phyloP scores from a whole-genome alignment of 2,329 filamentous ascomycete species.

The Fusarium neocosmosporiellum region DNA sequence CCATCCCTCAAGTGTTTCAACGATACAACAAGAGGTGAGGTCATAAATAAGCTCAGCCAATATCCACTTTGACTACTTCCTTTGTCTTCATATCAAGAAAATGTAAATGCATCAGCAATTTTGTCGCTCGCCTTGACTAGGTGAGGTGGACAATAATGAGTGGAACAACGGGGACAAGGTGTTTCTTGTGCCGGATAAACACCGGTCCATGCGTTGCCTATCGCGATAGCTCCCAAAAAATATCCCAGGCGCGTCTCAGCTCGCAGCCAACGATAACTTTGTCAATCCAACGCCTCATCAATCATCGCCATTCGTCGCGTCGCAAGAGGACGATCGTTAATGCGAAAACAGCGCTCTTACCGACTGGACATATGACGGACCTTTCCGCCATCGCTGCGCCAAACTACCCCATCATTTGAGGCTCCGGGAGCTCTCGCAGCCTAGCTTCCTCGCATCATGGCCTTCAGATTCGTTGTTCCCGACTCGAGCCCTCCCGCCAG shows the following conservation, averaged over 20 bases:
- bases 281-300: conserved; percentile 26
- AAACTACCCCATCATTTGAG: conserved; percentile 17
- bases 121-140: neutral
- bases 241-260: conserved; percentile 39
- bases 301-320: conserved; percentile 25
- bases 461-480: conserved; percentile 55
- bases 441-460: conserved; percentile 48
- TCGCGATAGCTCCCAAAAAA: conserved; percentile 47
- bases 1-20: neutral
- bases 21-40: neutral
- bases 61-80: neutral
- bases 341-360: conserved; percentile 16
- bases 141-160: neutral
- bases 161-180: neutral
- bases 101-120: neutral
- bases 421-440: conserved; percentile 30
- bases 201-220: conserved; percentile 28
- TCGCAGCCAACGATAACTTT: conserved; percentile 28
- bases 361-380: conserved; percentile 13
- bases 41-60: neutral
- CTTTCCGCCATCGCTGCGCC: conserved; percentile 17
- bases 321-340: conserved; percentile 14
- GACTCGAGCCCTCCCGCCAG: conserved; percentile 56
- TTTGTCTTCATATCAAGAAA: neutral
- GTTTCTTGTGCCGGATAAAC: conserved; percentile 36